phyloP scores from a whole-genome alignment of 352 stramenopile genomes.

The Phytophthora rubi region DNA sequence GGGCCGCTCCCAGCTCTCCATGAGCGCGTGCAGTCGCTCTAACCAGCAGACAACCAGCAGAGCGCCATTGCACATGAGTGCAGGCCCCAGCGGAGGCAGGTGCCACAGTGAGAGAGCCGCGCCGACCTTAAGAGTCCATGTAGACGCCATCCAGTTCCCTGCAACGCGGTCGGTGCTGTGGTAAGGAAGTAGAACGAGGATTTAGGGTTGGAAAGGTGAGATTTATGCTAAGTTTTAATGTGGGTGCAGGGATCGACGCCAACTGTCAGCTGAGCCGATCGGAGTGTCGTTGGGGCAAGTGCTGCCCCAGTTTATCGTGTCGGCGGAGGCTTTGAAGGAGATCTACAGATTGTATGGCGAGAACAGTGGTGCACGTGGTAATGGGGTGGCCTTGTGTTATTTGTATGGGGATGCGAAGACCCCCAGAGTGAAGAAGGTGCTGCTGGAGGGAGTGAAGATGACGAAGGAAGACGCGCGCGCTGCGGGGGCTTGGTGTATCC shows the following conservation, averaged over 20 bases:
- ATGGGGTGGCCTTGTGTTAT: constrained; percentile 46
- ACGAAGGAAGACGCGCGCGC: constrained; percentile 34
- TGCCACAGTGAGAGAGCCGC: not conserved
- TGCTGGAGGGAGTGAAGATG: constrained; percentile 34
- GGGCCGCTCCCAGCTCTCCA: constrained; percentile 19
- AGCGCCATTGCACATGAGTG: constrained; percentile 18
- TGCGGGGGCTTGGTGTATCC: constrained; percentile 44
- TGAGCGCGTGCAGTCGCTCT: constrained; percentile 19
- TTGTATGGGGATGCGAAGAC: constrained; percentile 39
- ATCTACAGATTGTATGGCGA: constrained; percentile 44
- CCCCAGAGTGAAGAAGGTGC: constrained; percentile 26
- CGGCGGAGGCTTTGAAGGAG: constrained; percentile 53
- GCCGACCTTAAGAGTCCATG: constrained; percentile 40
- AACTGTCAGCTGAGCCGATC: constrained; percentile 48
- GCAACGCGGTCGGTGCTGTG: constrained; percentile 70
- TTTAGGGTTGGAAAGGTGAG: not conserved
- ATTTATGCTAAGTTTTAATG: constrained; percentile 4
- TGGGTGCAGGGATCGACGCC: constrained; percentile 62
- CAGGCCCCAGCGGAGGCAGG: constrained; percentile 14
- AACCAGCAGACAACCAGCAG: not conserved
- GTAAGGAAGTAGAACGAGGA: constrained; percentile 28
- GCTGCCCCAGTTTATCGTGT: constrained; percentile 56
- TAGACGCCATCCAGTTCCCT: constrained; percentile 74
- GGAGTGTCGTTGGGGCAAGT: constrained; percentile 49
- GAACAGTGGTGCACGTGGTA: constrained; percentile 8